These are phyloP conservation scores for Trichoderma sp. DNA, from an alignment of 2,329 filamentous ascomycete species.

Conservation along the genomic window DNA sequence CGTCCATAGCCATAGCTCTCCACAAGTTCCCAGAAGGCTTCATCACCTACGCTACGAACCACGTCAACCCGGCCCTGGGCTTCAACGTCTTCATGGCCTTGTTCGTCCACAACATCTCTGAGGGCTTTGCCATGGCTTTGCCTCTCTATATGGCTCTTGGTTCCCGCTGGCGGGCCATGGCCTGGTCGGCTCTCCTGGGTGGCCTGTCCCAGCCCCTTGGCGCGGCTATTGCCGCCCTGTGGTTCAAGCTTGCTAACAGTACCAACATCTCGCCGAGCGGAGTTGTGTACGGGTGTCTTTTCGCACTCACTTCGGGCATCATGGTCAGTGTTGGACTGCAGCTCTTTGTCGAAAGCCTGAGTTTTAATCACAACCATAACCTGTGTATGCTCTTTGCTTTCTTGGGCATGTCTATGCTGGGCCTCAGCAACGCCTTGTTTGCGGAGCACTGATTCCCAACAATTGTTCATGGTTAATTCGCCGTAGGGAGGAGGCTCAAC, in stretches of 20 bases:
- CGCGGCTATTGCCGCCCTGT: constrained; percentile 77
- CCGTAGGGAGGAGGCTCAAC: neutral
- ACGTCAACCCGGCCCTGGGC: constrained; percentile 84
- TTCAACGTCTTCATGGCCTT: constrained; percentile 92
- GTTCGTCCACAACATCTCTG: constrained; percentile 97
- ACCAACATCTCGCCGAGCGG: constrained; percentile 50
- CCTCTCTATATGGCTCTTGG: constrained; percentile 89
- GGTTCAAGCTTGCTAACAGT: constrained; percentile 70
- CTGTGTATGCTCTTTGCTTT: constrained; percentile 80
- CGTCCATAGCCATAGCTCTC: constrained; percentile 87
- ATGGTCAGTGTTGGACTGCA: constrained; percentile 93
- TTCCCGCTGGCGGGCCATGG: constrained; percentile 76
- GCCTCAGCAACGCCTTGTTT: constrained; percentile 81
- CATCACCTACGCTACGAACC: constrained; percentile 95
- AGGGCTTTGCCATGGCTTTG: constrained; percentile 91
- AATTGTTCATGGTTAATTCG: neutral
- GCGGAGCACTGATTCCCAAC: constrained; percentile 44
- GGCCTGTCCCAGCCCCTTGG: constrained; percentile 85
- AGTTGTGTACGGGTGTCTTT: constrained; percentile 75
- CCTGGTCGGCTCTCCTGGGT: constrained; percentile 79
- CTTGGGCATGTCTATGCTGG: constrained; percentile 82
- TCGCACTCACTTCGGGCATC: constrained; percentile 86
- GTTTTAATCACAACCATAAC: constrained; percentile 74
- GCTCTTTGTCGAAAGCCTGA: constrained; percentile 81
- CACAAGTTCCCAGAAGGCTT: constrained; percentile 90